Conservation (phyloP, 371 early-diverging fungal genomes). For the Smittium culicis region DNA sequence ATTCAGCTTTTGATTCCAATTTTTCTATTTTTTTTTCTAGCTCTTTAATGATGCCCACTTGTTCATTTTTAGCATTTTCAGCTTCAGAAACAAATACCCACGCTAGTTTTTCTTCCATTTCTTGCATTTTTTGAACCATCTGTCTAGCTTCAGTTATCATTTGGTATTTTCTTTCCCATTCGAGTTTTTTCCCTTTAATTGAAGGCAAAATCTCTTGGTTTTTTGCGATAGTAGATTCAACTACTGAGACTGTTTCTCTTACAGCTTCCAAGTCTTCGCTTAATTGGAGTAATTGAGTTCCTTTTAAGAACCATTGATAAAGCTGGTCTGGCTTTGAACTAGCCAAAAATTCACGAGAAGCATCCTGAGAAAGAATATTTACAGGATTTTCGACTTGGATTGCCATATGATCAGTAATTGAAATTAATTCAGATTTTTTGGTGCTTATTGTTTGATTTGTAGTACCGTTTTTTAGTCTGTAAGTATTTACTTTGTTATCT, state of each 20-base stretch:
- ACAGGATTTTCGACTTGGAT: slow-evolving; percentile 88
- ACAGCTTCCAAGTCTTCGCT: slow-evolving; percentile 51
- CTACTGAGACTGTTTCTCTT: slow-evolving; percentile 49
- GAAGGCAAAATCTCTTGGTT: slow-evolving; percentile 50
- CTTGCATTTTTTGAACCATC: slow-evolving; percentile 32
- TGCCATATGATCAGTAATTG: slow-evolving; percentile 74
- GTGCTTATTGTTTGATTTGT: slow-evolving; percentile 45
- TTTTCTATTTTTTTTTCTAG: slow-evolving; percentile 13
- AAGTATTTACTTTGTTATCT: slow-evolving; percentile 45
- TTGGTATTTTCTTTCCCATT: slow-evolving; percentile 35
- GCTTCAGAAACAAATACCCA: slow-evolving; percentile 15
- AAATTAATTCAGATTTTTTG: slow-evolving; percentile 62
- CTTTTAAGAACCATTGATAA: slow-evolving; percentile 76
- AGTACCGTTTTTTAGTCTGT: slow-evolving; percentile 53
- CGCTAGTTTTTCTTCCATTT: slow-evolving; percentile 22
- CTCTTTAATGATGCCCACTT: neutral
- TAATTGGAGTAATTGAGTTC: slow-evolving; percentile 69
- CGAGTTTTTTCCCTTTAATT: slow-evolving; percentile 40
- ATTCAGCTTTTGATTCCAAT: slow-evolving; percentile 1
- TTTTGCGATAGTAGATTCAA: slow-evolving; percentile 37
- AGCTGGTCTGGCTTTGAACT: slow-evolving; percentile 68
- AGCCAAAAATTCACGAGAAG: slow-evolving; percentile 75
- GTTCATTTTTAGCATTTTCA: slow-evolving; percentile 5
- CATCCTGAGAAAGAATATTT: slow-evolving; percentile 81
- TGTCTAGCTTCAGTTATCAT: slow-evolving; percentile 8